phyloP scores from a whole-genome alignment of 495 filamentous ascomycete species.

The Penicillium maclennaniae region DNA sequence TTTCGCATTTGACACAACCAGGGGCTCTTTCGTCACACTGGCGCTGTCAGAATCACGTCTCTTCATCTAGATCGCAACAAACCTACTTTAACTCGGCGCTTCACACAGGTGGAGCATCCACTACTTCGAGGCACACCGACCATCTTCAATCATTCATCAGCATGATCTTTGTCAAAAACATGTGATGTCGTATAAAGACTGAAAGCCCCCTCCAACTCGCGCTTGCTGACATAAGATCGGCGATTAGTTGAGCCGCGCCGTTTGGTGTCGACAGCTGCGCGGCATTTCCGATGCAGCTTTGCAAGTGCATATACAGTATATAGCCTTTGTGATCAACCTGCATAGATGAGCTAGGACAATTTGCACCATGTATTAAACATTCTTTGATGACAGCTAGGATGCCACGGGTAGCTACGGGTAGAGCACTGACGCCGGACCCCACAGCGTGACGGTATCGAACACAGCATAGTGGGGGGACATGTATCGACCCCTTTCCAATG shows the following conservation, averaged over 20 bases:
- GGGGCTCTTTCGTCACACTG: slow-evolving; percentile 34
- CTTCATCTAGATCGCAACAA: background rate
- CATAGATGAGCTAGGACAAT: background rate
- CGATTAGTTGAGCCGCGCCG: slow-evolving; percentile 7
- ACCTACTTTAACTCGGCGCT: slow-evolving; percentile 33
- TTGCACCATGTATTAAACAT: background rate
- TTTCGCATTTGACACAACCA: slow-evolving; percentile 32
- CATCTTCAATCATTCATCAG: slow-evolving; percentile 14
- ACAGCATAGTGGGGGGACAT: background rate
- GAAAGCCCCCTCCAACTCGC: background rate
- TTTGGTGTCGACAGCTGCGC: background rate
- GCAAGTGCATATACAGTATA: background rate
- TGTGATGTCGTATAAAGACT: slow-evolving; percentile 8
- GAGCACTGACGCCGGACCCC: background rate
- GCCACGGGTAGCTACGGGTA: background rate
- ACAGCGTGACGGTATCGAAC: background rate
- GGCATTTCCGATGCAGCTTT: background rate
- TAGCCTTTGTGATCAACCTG: background rate
- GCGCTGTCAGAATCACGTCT: slow-evolving; percentile 7
- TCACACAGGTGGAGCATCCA: slow-evolving; percentile 47
- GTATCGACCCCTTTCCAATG: background rate
- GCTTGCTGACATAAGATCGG: slow-evolving; percentile 9
- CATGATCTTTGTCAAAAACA: background rate
- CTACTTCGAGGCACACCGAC: slow-evolving; percentile 51
- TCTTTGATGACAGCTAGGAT: background rate